Evolutionary conservation across 805 yeast species (phyloP), one percentile per base, ranked within the genome.

Genomic region (Candida caryicola): DNA sequence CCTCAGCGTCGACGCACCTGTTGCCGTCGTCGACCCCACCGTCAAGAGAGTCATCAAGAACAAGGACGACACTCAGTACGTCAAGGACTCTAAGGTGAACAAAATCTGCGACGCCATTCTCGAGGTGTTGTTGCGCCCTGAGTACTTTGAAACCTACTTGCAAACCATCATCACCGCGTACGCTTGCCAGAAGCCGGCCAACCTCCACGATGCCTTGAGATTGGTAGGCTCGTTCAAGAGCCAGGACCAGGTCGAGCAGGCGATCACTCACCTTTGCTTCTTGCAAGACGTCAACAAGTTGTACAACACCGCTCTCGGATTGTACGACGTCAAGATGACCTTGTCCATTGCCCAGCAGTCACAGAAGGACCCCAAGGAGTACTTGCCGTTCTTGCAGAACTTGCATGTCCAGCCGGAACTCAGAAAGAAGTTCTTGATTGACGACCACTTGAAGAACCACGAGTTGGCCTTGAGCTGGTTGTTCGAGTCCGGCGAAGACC

Each of bases 331-430:
- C 29, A 81, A 81, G 40, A 67, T 91, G 51, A 78, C 98, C 0
- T 71, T 93, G 40, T 72, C 76, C 9, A 81, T 93, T 42, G 99
- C 99, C 0, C 98, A 95, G 58, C 93, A 89, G 54, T 89, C 97
- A 0, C 98, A 91, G 61, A 90, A 84, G 72, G 99, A 93, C 64
- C 99, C 99, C 17, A 88, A 90, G 54, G 99, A 93, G 61, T 93
- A 93, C 51, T 66, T 93, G 36, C 96, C 99, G 36, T 93, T 93
- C 60, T 71, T 93, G 47, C 95, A 88, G 54, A 74, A 80, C 33
- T 68, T 93, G 37, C 83, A 86, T 48, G 77, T 76, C 29, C 85
- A 83, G 59, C 65, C 76, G 1, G 81, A 77, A 4, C 60, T 79
- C 39, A 77, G 95, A 43, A 78, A 81, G 47, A 74, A 76, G 54